A percentile compares a stretch with the other conserved stretches of the same genome.
These are phyloP conservation scores for Penicillium sp. DNA, from an alignment of 2,329 filamentous ascomycete species.

Conservation along the genomic window DNA sequence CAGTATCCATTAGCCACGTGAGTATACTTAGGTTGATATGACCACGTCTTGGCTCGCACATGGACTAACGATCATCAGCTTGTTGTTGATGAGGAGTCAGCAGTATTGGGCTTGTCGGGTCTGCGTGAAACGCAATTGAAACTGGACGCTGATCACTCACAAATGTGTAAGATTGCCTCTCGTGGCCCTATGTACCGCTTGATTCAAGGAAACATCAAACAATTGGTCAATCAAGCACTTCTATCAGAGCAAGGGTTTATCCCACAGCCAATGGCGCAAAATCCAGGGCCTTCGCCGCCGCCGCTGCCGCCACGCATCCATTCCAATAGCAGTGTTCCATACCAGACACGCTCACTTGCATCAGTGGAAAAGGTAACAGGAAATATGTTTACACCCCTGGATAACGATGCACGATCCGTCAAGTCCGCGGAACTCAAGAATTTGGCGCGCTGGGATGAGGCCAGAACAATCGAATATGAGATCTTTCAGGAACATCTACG, in stretches of 20 bases:
- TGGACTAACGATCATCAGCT: conserved; percentile 23
- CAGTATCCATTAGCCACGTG: conserved; percentile 35
- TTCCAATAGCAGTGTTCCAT: conserved; percentile 30
- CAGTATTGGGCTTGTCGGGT: conserved; percentile 35
- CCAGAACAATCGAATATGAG: conserved; percentile 29
- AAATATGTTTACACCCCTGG: conserved; percentile 18
- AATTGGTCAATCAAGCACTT: conserved; percentile 33
- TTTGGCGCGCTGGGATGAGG: conserved; percentile 30
- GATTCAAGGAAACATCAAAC: conserved; percentile 37
- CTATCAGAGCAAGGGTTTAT: conserved; percentile 33
- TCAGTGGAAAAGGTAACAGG: conserved; percentile 18
- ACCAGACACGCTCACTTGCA: conserved; percentile 16
- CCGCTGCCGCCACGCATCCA: conserved; percentile 31
- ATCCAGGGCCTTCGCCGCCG: conserved; percentile 14
- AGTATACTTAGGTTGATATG: conserved; percentile 5
- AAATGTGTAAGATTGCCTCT: conserved; percentile 36
- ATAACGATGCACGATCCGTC: conserved; percentile 31
- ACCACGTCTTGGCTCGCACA: accelerated
- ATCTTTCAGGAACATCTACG: conserved; percentile 34
- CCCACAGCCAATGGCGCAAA: conserved; percentile 21
- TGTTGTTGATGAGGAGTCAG: conserved; percentile 39
- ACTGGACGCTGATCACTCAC: conserved; percentile 37
- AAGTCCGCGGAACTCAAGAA: conserved; percentile 31
- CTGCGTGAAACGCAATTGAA: conserved; percentile 38
- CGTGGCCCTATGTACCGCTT: conserved; percentile 34